These are phyloP conservation scores for Phytophthora litchii DNA, from an alignment of 352 stramenopile genomes.

Conservation along the genomic window DNA sequence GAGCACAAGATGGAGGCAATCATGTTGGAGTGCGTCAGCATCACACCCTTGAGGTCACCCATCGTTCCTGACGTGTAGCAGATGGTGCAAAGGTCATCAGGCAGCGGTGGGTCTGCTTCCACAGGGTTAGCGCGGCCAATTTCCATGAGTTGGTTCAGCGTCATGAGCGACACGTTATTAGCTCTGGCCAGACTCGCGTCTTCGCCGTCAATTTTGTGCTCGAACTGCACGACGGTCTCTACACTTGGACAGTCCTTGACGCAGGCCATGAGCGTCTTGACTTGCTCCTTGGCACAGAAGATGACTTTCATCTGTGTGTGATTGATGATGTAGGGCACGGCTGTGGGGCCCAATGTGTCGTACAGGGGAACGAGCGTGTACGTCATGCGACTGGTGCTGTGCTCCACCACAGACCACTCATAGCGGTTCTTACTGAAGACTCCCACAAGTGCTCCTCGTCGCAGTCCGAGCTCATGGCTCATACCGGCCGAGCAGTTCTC, in stretches of 20 bases:
- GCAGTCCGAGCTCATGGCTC: constrained; percentile 41
- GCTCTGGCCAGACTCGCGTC: constrained; percentile 40
- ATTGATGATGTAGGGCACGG: constrained; percentile 83
- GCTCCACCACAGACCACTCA: constrained; percentile 78
- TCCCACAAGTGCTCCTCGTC: constrained; percentile 62
- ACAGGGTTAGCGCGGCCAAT: constrained; percentile 49
- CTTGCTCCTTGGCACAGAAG: constrained; percentile 71
- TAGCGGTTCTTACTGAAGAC: constrained; percentile 83
- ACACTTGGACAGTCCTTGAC: constrained; percentile 60
- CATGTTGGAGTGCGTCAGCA: constrained; percentile 56
- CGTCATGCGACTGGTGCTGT: constrained; percentile 72
- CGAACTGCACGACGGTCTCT: constrained; percentile 63
- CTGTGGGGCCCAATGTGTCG: constrained; percentile 73
- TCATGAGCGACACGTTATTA: constrained; percentile 56
- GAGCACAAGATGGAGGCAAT: constrained; percentile 40
- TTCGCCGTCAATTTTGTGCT: constrained; percentile 53
- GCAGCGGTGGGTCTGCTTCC: constrained; percentile 44
- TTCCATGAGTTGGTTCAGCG: constrained; percentile 46
- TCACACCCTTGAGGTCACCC: constrained; percentile 54
- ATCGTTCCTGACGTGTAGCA: constrained; percentile 69
- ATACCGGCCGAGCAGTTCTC: constrained; percentile 50
- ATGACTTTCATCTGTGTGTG: constrained; percentile 79
- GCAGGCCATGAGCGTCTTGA: constrained; percentile 61
- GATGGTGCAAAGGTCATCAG: constrained; percentile 48
- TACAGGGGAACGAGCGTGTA: constrained; percentile 80